Conservation (phyloP, 2,329 filamentous ascomycete genomes). For the Epichloe hybrida region DNA sequence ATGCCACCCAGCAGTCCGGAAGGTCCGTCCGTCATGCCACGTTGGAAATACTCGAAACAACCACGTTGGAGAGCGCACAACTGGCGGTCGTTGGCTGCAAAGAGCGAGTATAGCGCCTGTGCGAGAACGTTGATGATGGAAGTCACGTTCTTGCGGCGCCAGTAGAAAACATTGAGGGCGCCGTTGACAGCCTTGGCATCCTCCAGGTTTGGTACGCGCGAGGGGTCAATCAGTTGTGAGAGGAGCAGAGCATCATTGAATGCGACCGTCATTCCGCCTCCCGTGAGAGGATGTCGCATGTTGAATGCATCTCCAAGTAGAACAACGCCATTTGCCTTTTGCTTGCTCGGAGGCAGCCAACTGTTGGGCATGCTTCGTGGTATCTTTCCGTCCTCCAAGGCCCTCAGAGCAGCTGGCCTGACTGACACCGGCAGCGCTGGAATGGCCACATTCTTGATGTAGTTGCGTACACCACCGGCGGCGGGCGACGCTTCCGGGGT, state of each 20-base stretch:
- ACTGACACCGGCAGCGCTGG: conserved; percentile 62
- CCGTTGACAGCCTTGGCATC: conserved; percentile 51
- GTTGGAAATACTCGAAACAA: conserved; percentile 86
- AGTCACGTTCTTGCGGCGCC: conserved; percentile 68
- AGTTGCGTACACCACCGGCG: conserved; percentile 71
- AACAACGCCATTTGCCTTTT: conserved; percentile 49
- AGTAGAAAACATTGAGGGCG: conserved; percentile 70
- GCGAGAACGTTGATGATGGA: conserved; percentile 96
- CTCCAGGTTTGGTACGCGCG: conserved; percentile 52
- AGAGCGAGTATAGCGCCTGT: conserved; percentile 81
- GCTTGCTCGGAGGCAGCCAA: conserved; percentile 66
- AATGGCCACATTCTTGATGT: conserved; percentile 68
- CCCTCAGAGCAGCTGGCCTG: conserved; percentile 59
- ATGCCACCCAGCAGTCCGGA: conserved; percentile 72
- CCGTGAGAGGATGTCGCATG: conserved; percentile 97
- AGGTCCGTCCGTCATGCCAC: conserved; percentile 62
- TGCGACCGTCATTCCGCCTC: conserved; percentile 95
- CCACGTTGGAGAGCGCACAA: conserved; percentile 72
- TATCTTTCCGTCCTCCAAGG: conserved; percentile 65
- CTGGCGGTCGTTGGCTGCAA: conserved; percentile 69
- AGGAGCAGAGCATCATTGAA: conserved; percentile 84
- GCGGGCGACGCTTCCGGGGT: conserved; percentile 58
- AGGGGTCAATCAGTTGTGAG: conserved; percentile 57
- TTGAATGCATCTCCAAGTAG: conserved; percentile 92
- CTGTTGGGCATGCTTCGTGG: conserved; percentile 86